Evolutionary conservation across 2,329 filamentous ascomycete species (phyloP), one percentile per base, ranked within the genome.

Genomic region (Nigrospora oryzae): DNA sequence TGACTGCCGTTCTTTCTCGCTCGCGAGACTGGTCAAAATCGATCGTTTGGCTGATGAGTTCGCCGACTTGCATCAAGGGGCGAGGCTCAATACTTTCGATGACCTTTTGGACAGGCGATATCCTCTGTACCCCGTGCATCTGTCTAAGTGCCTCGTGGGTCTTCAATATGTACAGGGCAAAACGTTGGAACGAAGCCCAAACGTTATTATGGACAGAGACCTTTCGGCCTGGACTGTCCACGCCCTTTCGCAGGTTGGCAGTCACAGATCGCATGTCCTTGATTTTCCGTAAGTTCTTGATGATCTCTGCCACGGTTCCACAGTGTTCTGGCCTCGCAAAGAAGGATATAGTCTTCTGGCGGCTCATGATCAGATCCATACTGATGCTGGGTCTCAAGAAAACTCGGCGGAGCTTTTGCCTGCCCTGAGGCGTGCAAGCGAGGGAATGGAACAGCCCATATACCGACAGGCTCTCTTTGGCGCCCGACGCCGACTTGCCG

Each of bases 401-500:
- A 42, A 86, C 76, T 54, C 87, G 83, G n/a, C 86, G 83, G 5
- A 98, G 71, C 37, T 77, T 74, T 23, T 68, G 58, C 53, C 81
- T 88, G 0, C 93, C 93, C 60, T 96, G 89, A 1, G 85, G 75
- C 4, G 89, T 96, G 45, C 76, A 76, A 23, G 85, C 81, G 30
- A 93, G 68, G 45, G 80, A 73, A 46, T 84, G 80, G 49, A 96
- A 94, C 0, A 97, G 68, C 0, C 87, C 90, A 60, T 86, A 95
- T 0, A 95, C 67, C 0, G 88, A 97, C 1, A 93, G 71, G 14
- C 81, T 85, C 65, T 95, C 89, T 61, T 91, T 95, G 1, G 77
- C 75, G 16, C 77, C 82, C 1, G 75, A 79, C 23, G 70, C 74
- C 30, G 72, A 71, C 51, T 70, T 77, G 7, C 73, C 76, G 3